Evolutionary conservation across 768 basidiomycete species (phyloP), one percentile per base, ranked within the genome.

Genomic region (Ramaria sp.): DNA sequence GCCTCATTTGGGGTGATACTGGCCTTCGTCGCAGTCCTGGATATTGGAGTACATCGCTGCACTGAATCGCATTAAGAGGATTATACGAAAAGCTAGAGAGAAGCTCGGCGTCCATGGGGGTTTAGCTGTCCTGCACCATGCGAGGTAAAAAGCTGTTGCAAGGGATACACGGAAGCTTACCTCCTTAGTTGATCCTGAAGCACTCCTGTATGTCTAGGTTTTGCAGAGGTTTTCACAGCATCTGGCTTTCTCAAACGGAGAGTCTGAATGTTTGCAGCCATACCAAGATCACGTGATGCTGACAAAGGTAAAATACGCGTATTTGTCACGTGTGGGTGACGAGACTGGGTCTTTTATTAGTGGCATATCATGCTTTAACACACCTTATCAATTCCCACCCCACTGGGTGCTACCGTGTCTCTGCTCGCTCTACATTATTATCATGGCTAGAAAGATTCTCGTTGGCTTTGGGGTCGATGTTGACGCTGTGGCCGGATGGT

Each of bases 11-110:
- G 8, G 20, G 48, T 16, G 15, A n/a, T 7, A 61, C 70, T 57
- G 51, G 92, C 95, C 93, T 80, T 99, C 96, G 64, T 99, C 96
- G 59, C 96, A 98, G 64, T 98, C 96, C 62, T 83, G 81, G 54
- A 95, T 88, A 60, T 91, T 91, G 12, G 87, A 80, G 65, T 98
- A 98, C 93, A 99, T 97, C 2, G 93, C 96, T 0, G 78, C 83
- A 24, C 79, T 70, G 28, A 93, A 76, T 18, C 96, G 80, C 16
- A 96, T 63, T 15, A 98, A 75, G 48, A 96, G 70, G 38, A 97
- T 65, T 38, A 96, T 76, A 47, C 94, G 81, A 57, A 97, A 72
- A 4, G 93, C 96, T 5, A 87, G 71, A 34, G 83, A 85, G 63
- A 93, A 85, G 58, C 81, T 78, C 45, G 96, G 95, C 48, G 78